Conservation (phyloP, 2,329 filamentous ascomycete genomes). For the Dothistroma pini region DNA sequence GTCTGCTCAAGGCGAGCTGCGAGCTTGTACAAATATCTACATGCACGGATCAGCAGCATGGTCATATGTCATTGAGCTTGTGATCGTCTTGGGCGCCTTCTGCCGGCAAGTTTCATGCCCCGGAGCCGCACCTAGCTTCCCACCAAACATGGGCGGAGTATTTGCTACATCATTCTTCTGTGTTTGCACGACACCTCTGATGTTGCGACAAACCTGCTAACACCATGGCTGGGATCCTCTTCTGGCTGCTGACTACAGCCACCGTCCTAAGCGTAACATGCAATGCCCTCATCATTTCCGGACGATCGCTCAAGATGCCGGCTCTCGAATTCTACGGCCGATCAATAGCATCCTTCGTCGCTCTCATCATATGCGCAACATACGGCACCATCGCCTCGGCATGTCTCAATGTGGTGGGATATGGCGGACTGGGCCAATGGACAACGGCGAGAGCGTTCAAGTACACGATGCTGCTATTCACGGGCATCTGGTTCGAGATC, state of each 20-base stretch:
- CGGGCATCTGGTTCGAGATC: conserved; percentile 73
- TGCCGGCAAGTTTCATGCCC: conserved; percentile 9
- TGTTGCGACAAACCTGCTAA: background rate
- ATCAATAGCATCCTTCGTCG: conserved; percentile 43
- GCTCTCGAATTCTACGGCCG: conserved; percentile 63
- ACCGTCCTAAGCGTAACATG: conserved; percentile 32
- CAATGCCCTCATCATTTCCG: conserved; percentile 36
- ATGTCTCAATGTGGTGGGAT: conserved; percentile 65
- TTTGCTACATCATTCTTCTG: background rate
- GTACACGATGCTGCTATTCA: conserved; percentile 67
- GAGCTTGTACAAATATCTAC: background rate
- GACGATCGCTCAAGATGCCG: conserved; percentile 31
- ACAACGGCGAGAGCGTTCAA: conserved; percentile 75
- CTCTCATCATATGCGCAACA: conserved; percentile 48
- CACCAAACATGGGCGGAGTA: background rate
- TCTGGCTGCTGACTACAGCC: conserved; percentile 26
- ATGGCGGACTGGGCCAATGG: conserved; percentile 80
- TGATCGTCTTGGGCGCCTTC: background rate
- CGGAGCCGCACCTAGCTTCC: background rate
- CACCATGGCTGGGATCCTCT: conserved; percentile 27
- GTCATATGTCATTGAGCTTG: conserved; percentile 1
- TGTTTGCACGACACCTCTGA: background rate
- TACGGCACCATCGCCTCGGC: conserved; percentile 77
- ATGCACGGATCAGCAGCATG: background rate
- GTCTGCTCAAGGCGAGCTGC: background rate